These are phyloP conservation scores for Westerdykella aurantiaca DNA, from an alignment of 2,329 filamentous ascomycete genomes.

Conservation along the genomic window DNA sequence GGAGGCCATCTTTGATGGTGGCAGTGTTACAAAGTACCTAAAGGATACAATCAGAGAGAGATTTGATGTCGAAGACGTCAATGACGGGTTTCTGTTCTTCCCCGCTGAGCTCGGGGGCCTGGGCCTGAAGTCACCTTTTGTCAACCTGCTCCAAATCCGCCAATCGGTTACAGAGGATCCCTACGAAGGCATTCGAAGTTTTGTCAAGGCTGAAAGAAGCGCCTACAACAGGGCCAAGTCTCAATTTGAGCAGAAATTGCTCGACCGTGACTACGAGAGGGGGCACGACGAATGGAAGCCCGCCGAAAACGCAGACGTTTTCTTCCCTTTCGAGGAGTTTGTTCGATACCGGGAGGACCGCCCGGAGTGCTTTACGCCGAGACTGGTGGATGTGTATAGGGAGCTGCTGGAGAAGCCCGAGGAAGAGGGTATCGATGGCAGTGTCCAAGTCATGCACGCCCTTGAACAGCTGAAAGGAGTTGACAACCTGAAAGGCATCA, in stretches of 20 bases:
- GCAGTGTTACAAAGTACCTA: slow-evolving; percentile 30
- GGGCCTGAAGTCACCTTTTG: slow-evolving; percentile 47
- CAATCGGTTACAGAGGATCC: slow-evolving; percentile 27
- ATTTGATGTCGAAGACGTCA: slow-evolving; percentile 46
- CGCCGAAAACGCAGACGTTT: slow-evolving; percentile 10
- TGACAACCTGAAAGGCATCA: slow-evolving; percentile 21
- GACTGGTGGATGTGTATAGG: slow-evolving; percentile 13
- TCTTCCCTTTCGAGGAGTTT: slow-evolving; percentile 27
- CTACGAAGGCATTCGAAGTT: slow-evolving; percentile 42
- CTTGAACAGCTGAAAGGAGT: slow-evolving; percentile 15
- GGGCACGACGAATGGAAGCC: slow-evolving; percentile 8
- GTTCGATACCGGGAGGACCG: slow-evolving; percentile 3
- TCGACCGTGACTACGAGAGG: slow-evolving; percentile 3
- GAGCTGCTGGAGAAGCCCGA: slow-evolving; percentile 17
- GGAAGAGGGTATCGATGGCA: slow-evolving; percentile 17
- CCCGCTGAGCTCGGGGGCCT: slow-evolving; percentile 49
- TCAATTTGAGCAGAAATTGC: slow-evolving; percentile 16
- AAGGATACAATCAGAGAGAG: slow-evolving; percentile 48
- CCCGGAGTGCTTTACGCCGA: slow-evolving; percentile 15
- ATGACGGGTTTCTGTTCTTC: slow-evolving; percentile 50
- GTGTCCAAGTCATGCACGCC: slow-evolving; percentile 16
- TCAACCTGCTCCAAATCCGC: slow-evolving; percentile 44
- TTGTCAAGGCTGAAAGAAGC: slow-evolving; percentile 25
- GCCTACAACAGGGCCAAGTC: slow-evolving; percentile 31
- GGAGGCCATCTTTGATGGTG: slow-evolving; percentile 40